Evolutionary conservation across 1,139 yeast genomes (phyloP).

Genomic region (Zygoascus sp.): DNA sequence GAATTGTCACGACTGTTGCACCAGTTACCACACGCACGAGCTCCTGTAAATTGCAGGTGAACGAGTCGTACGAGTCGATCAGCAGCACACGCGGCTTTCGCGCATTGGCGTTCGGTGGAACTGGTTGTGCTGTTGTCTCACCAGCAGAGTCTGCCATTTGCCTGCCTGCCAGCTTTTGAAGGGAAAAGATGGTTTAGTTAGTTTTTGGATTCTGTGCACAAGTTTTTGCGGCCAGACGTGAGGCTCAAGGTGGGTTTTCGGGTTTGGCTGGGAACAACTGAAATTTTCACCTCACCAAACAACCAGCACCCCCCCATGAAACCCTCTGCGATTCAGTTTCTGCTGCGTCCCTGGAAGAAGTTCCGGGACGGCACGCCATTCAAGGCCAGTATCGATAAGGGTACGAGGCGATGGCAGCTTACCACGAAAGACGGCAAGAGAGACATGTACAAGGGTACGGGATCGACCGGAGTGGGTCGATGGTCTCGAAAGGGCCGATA

Average conservation of each 20-base stretch:
- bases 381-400: slow-evolving; percentile 72
- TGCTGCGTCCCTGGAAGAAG: slow-evolving; percentile 81
- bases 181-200: background rate
- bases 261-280: background rate
- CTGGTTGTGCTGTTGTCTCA: too few species aligned
- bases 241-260: background rate
- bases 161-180: too few species aligned
- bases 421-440: slow-evolving; percentile 95
- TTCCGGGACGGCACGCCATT: slow-evolving; percentile 78
- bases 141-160: too few species aligned
- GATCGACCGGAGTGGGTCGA: slow-evolving; percentile 88
- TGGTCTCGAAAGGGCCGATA: slow-evolving; percentile 72
- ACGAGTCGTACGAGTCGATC: slow-evolving; percentile 92
- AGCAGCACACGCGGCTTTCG: slow-evolving; percentile 46
- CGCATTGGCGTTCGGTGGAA: too few species aligned
- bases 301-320: slow-evolving; percentile 29
- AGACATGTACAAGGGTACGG: slow-evolving; percentile 90
- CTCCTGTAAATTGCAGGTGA: slow-evolving; percentile 73
- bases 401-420: slow-evolving; percentile 78
- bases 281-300: background rate
- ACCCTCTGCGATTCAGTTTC: slow-evolving; percentile 35
- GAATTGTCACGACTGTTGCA: slow-evolving; percentile 60
- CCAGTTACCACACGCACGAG: slow-evolving; percentile 55
- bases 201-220: too few species aligned
- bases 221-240: too few species aligned